These are phyloP conservation scores for Beta vulgaris DNA, from an alignment of 148 eudicot genomes.

Conservation along the genomic window DNA sequence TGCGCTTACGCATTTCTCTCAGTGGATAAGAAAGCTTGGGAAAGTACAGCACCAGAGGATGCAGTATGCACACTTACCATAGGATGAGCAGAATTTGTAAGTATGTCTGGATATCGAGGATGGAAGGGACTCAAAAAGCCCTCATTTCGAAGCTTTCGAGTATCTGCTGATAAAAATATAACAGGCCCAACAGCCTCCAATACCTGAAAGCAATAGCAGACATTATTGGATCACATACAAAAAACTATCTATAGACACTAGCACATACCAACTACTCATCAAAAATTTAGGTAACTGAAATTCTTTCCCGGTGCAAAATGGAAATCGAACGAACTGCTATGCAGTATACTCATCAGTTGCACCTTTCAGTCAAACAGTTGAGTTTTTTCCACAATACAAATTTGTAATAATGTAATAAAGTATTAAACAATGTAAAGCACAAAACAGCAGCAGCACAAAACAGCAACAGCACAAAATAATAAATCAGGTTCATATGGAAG, in stretches of 20 bases:
- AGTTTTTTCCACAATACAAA: not conserved
- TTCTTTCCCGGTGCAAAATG: not conserved
- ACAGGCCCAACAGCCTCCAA: constrained; percentile 97
- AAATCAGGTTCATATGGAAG: not conserved
- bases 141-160: constrained; percentile 96
- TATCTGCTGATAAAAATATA: constrained; percentile 89
- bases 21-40: not conserved
- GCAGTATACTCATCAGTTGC: not conserved
- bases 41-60: constrained; percentile 12
- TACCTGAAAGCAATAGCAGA: constrained; percentile 50
- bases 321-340: not conserved
- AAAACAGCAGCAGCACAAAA: not conserved
- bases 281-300: not conserved
- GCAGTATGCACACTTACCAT: constrained; percentile 48
- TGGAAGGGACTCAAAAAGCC: constrained; percentile 99
- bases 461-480: not conserved
- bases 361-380: not conserved
- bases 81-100: constrained; percentile 98
- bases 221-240: not conserved
- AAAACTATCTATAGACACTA: not conserved
- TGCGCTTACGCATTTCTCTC: not conserved
- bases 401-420: not conserved
- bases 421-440: not conserved
- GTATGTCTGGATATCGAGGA: constrained; percentile 98
- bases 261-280: not conserved